A percentile compares a stretch with the other conserved stretches of the same genome.
These are phyloP conservation scores for Calonectria montana DNA, from an alignment of 2,329 filamentous ascomycete species.

Conservation along the genomic window DNA sequence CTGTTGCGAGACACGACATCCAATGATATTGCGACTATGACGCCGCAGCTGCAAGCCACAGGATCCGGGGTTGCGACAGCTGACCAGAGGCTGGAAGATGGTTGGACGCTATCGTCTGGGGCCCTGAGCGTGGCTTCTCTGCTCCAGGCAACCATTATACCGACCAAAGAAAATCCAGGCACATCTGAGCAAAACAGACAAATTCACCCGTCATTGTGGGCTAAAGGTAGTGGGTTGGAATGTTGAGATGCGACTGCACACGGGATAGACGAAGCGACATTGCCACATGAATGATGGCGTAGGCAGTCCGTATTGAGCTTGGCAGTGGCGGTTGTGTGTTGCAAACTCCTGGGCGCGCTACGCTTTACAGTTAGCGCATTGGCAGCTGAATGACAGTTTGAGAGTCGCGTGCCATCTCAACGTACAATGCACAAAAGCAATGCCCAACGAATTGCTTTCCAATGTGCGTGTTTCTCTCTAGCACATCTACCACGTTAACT, in stretches of 20 bases:
- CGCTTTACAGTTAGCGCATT: background rate
- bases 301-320: background rate
- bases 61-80: background rate
- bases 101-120: background rate
- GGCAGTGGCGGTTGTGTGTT: background rate
- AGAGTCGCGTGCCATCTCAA: background rate
- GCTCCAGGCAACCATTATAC: background rate
- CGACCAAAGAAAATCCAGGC: background rate
- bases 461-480: too few species aligned
- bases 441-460: background rate
- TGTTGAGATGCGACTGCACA: too few species aligned
- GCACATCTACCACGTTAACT: background rate
- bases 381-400: background rate
- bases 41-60: slow-evolving; percentile 4
- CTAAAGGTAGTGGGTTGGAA: too few species aligned
- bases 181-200: background rate
- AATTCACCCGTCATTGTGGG: background rate
- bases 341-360: background rate
- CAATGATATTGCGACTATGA: background rate
- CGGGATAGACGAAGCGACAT: too few species aligned
- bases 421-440: background rate
- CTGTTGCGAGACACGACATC: background rate
- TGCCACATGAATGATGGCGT: background rate
- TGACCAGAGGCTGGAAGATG: background rate
- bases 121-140: background rate